Conservation (phyloP, 129 eudicot species). For the Flaveria bidentis region DNA sequence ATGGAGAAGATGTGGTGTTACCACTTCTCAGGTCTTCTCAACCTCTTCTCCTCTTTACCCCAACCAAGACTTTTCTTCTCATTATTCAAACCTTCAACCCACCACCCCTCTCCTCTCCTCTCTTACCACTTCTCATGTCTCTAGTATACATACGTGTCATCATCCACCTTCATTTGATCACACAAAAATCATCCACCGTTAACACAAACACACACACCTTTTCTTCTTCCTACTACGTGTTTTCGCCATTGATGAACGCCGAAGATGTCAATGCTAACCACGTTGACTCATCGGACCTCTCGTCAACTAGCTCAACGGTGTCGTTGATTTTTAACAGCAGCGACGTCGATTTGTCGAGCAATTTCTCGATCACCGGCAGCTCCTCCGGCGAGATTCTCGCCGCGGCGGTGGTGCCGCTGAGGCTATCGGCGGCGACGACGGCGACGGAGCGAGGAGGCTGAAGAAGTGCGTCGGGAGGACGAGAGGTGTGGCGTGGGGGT, state of each 20-base stretch:
- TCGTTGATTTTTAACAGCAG: slow-evolving; percentile 38
- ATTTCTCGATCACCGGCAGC: slow-evolving; percentile 37
- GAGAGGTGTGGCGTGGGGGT: slow-evolving; percentile 54
- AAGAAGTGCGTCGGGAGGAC: slow-evolving; percentile 51
- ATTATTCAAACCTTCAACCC: too few relatives aligned
- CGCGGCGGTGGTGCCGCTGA: slow-evolving; percentile 26
- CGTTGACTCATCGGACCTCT: slow-evolving; percentile 30
- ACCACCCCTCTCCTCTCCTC: too few relatives aligned
- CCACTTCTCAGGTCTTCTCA: too few relatives aligned
- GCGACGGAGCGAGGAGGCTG: not conserved
- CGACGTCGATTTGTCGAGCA: slow-evolving; percentile 23
- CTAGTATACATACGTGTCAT: slow-evolving; percentile 44
- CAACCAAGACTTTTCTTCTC: too few relatives aligned
- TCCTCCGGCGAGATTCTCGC: slow-evolving; percentile 55
- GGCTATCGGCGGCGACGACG: not conserved
- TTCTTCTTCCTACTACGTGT: slow-evolving; percentile 6
- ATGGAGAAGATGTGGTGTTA: too few relatives aligned
- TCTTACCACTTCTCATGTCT: too few relatives aligned
- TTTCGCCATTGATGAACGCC: not conserved
- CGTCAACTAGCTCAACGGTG: slow-evolving; percentile 34
- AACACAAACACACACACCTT: not conserved
- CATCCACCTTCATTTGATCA: slow-evolving; percentile 12
- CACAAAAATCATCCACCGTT: not conserved
- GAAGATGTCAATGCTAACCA: slow-evolving; percentile 28
- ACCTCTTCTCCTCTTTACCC: too few relatives aligned